phyloP scores from a whole-genome alignment of 345 rosid genomes.

The Eucalyptus camaldulensis region DNA sequence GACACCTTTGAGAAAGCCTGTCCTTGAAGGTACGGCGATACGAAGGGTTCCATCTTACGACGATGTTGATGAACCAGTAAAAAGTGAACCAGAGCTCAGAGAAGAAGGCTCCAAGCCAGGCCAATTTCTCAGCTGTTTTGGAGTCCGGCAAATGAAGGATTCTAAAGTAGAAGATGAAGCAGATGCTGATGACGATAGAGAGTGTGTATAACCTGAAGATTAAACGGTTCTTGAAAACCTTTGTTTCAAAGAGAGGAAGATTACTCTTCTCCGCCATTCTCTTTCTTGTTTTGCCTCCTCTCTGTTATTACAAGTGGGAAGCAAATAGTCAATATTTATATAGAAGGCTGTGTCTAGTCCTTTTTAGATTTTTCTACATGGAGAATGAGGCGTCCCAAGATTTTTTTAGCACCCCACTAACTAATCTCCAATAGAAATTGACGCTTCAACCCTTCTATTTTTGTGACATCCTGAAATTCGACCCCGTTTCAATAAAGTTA shows the following conservation, averaged over 20 bases:
- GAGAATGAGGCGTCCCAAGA: neutral
- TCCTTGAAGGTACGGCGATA: slow-evolving; percentile 9
- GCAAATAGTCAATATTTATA: neutral
- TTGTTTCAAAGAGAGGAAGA: slow-evolving; percentile 1
- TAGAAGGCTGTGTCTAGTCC: neutral
- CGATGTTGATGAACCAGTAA: slow-evolving; percentile 3
- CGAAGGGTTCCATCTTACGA: neutral
- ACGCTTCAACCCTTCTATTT: too few species aligned
- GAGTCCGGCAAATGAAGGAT: neutral
- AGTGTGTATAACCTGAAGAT: neutral
- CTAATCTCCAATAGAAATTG: neutral
- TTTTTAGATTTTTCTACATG: neutral
- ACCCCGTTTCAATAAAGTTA: too few species aligned
- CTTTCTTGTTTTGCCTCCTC: neutral
- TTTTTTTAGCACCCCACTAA: neutral
- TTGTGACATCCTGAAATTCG: too few species aligned
- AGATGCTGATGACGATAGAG: neutral
- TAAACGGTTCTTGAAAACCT: neutral
- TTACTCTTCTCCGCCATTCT: neutral
- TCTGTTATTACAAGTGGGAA: neutral
- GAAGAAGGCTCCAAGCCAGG: slow-evolving; percentile 10
- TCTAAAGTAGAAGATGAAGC: neutral
- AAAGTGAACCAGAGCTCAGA: slow-evolving; percentile 13
- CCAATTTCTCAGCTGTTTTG: slow-evolving; percentile 1
- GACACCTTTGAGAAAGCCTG: slow-evolving; percentile 7